A percentile compares a stretch with the other conserved stretches of the same genome.
These are phyloP conservation scores for Rosa rugosa DNA, from an alignment of 306 rosid genomes.

Conservation along the genomic window DNA sequence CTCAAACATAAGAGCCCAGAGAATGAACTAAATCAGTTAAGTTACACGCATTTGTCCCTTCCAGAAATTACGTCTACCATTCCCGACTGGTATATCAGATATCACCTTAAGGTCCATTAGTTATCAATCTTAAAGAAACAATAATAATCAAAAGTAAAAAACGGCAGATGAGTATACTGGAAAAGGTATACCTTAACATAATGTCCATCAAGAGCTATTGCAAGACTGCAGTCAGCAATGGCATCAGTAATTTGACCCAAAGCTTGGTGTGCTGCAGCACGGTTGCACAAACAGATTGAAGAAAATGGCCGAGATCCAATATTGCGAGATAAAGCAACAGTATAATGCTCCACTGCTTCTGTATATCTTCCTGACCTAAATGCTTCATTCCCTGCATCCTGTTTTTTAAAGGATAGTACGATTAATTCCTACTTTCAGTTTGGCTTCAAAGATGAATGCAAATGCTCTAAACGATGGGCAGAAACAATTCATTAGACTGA, in stretches of 20 bases:
- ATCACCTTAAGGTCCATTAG: background rate
- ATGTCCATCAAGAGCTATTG: constrained; percentile 80
- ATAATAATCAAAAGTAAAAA: background rate
- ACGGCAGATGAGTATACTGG: background rate
- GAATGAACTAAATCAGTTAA: background rate
- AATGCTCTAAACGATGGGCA: background rate
- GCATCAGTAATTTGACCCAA: constrained; percentile 89
- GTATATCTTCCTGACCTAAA: constrained; percentile 59
- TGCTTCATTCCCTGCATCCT: constrained; percentile 85
- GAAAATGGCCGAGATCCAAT: constrained; percentile 74
- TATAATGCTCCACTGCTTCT: constrained; percentile 80
- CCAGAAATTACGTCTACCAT: background rate
- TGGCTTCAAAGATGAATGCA: background rate
- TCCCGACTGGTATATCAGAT: background rate
- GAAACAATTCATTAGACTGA: background rate
- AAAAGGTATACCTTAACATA: constrained; percentile 72
- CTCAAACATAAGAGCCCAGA: background rate
- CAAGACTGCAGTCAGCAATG: constrained; percentile 87
- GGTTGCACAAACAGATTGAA: constrained; percentile 89
- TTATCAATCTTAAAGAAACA: background rate
- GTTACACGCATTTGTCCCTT: background rate
- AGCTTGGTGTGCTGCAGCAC: constrained; percentile 93
- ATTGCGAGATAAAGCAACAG: constrained; percentile 71
- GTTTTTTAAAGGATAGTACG: constrained; percentile 35
- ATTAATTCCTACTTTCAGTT: constrained; percentile 19